A percentile compares a stretch with the other conserved stretches of the same genome.
Evolutionary conservation across 768 basidiomycete species (phyloP).

Genomic region (Serendipita sp.): DNA sequence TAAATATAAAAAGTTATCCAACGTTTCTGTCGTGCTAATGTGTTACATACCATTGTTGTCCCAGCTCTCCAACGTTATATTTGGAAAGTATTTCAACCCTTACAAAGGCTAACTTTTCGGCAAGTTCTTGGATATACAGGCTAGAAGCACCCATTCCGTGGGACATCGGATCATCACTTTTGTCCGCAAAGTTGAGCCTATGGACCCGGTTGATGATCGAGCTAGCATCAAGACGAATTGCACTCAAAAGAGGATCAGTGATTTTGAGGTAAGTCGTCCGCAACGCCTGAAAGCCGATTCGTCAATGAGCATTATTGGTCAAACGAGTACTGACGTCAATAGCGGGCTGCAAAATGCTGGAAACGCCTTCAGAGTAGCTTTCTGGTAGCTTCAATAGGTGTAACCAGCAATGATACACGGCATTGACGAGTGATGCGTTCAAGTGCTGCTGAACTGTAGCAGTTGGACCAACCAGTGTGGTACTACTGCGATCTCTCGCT

Average conservation of each 20-base stretch:
- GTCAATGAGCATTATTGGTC: too few relatives aligned
- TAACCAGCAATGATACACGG: constrained; percentile 60
- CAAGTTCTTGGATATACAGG: constrained; percentile 81
- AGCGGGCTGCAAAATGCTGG: constrained; percentile 35
- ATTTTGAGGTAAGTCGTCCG: constrained; percentile 17
- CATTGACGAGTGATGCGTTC: constrained; percentile 67
- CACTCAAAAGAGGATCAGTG: constrained; percentile 42
- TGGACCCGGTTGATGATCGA: constrained; percentile 73
- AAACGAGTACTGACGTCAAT: constrained; percentile 35
- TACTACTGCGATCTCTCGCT: constrained; percentile 61
- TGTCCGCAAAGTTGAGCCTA: constrained; percentile 57
- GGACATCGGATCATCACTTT: constrained; percentile 46
- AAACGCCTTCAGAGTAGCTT: constrained; percentile 50
- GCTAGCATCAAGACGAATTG: constrained; percentile 66
- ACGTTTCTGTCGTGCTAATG: background rate
- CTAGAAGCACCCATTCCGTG: constrained; percentile 49
- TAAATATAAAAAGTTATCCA: constrained; percentile 15
- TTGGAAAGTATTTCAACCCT: constrained; percentile 59
- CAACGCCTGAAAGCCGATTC: background rate
- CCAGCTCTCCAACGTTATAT: constrained; percentile 56
- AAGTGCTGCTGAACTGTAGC: constrained; percentile 63
- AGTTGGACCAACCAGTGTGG: constrained; percentile 54
- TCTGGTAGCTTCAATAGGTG: constrained; percentile 48
- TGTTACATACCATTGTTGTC: constrained; percentile 51
- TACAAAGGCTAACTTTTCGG: constrained; percentile 72